phyloP scores from a whole-genome alignment of 2,329 filamentous ascomycete genomes.

The Waltergamsia citrina region DNA sequence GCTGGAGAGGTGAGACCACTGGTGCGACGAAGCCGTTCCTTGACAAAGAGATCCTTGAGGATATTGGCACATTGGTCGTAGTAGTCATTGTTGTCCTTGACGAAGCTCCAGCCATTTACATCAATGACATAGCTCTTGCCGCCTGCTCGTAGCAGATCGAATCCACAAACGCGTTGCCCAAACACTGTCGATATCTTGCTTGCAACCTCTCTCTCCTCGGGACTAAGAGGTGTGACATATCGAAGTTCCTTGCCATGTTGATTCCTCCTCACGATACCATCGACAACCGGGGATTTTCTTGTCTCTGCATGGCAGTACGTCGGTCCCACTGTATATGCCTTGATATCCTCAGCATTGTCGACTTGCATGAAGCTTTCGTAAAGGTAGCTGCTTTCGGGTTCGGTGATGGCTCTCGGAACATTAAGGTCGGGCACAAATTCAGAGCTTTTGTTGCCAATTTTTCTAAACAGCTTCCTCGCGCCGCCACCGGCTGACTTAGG shows the following conservation, averaged over 20 bases:
- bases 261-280: slow-evolving; percentile 90
- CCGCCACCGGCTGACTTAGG: slow-evolving; percentile 79
- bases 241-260: slow-evolving; percentile 95
- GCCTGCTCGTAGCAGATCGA: slow-evolving; percentile 80
- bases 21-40: slow-evolving; percentile 59
- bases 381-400: slow-evolving; percentile 76
- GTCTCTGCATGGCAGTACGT: slow-evolving; percentile 95
- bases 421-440: slow-evolving; percentile 76
- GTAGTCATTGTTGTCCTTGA: slow-evolving; percentile 98
- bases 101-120: slow-evolving; percentile 99
- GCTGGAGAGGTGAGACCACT: slow-evolving; percentile 46
- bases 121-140: slow-evolving; percentile 96
- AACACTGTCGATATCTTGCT: slow-evolving; percentile 85
- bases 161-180: slow-evolving; percentile 90
- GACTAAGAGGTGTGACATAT: slow-evolving; percentile 78
- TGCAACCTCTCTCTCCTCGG: slow-evolving; percentile 77
- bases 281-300: slow-evolving; percentile 91
- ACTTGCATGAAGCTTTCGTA: slow-evolving; percentile 97
- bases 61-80: slow-evolving; percentile 88
- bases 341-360: slow-evolving; percentile 96
- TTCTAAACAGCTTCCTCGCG: slow-evolving; percentile 85
- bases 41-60: slow-evolving; percentile 77
- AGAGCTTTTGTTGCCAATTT: slow-evolving; percentile 98
- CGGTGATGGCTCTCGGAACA: slow-evolving; percentile 71
- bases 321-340: slow-evolving; percentile 93